Base-by-base conservation (phyloP, 805 yeast genomes). In the Lachancea fermentati region DNA sequence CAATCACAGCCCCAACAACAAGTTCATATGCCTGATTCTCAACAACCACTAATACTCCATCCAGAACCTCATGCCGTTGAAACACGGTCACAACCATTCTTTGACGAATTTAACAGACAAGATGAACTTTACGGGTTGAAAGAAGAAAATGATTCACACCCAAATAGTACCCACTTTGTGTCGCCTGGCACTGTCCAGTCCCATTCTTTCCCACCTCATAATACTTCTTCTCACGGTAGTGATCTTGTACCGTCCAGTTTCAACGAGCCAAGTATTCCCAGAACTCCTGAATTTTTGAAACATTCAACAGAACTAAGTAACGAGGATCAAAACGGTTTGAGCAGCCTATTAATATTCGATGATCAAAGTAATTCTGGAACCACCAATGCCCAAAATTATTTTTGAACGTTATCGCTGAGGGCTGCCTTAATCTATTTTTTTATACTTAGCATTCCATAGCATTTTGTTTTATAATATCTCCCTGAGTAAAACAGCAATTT, bases 241-340 rank as follows among this genome's bases (percentile, higher is more conserved):
- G 39, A 40, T 5, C 19, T 31, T 8, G 36, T 31, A 35, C 37
- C 43, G 39, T 25, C 39, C 13, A 22, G 30, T 5, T 34, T 14
- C 22, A 22, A 36, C 4, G 43, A 40, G 25, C 24, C 47, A 9
- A 45, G 46, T 9, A 38, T 49, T 28, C 51, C 51, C 32, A 45
- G 45, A 24, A 53, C 50, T n/a, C 56, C 55, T 7, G 58, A 54
- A 36, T 54, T 54, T 41, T 46, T 52, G 32, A 48, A 46, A 30
- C 25, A 30, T n/a, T 40, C 52, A 11, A 40, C 44, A 17, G 54
- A 52, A 24, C 35, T 52, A 29, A 36, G 36, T 2, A 30, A 22
- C 22, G 43, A 40, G 18, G 43, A 40, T 11, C 43, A 40, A 19
- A 25, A 34, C 25, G 43, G 43, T 16, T 34, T 40, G 24, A 40